Conservation (phyloP, 1,139 yeast genomes). For the Casaregolazyma suthepensis region DNA sequence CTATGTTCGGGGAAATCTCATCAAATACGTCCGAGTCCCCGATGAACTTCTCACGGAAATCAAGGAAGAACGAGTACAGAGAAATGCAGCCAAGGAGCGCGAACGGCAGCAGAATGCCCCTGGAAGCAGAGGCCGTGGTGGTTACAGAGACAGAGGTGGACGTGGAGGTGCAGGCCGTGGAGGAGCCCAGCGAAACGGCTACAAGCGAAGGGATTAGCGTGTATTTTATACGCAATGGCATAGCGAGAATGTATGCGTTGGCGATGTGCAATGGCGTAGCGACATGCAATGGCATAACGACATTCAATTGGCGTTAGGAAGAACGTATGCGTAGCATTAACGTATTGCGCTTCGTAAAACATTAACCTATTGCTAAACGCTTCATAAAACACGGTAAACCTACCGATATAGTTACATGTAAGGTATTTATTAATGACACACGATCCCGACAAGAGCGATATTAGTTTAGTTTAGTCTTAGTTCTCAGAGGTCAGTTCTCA, state of each 20-base stretch:
- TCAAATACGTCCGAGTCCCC: constrained; percentile 60
- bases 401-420: neutral
- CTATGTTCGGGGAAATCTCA: constrained; percentile 80
- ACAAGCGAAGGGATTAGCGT: constrained; percentile 26
- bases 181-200: constrained; percentile 24
- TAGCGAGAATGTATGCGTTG: no score
- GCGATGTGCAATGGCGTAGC: no score
- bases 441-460: neutral
- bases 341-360: no score
- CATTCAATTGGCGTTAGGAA: no score
- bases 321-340: no score
- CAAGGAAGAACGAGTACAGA: constrained; percentile 77
- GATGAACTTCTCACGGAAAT: constrained; percentile 46
- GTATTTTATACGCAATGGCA: no score
- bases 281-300: no score
- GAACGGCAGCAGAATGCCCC: constrained; percentile 41
- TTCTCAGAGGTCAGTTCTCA: neutral
- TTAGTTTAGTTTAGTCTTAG: neutral
- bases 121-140: constrained; percentile 36
- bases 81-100: constrained; percentile 39
- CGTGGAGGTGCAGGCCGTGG: constrained; percentile 20
- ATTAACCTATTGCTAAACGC: no score
- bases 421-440: neutral
- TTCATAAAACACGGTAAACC: neutral
- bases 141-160: constrained; percentile 29